phyloP scores from a whole-genome alignment of 2,329 filamentous ascomycete species.

The Colletotrichum sp. region DNA sequence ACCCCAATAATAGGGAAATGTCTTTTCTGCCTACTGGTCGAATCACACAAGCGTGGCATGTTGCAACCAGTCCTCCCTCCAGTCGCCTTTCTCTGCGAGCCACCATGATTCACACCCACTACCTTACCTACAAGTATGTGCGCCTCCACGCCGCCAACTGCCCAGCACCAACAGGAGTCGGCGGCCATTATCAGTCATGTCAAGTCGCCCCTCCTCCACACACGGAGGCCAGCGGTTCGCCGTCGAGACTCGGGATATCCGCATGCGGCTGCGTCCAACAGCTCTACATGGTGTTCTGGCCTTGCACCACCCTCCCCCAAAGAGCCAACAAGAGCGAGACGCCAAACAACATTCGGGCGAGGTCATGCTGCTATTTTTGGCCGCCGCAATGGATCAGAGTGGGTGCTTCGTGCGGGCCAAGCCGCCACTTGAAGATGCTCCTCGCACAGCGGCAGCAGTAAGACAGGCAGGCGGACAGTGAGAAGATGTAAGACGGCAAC shows the following conservation, averaged over 20 bases:
- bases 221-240: background rate
- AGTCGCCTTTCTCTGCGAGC: background rate
- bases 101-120: background rate
- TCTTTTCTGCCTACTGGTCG: background rate
- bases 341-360: background rate
- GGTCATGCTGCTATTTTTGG: conserved; percentile 16
- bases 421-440: background rate
- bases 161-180: background rate
- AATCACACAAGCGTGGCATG: background rate
- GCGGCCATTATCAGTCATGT: background rate
- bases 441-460: background rate
- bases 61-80: background rate
- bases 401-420: background rate
- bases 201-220: background rate
- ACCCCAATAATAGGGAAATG: background rate
- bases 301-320: background rate
- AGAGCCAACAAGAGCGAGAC: background rate
- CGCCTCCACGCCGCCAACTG: background rate
- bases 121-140: background rate
- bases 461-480: background rate
- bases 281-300: background rate
- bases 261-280: background rate
- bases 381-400: background rate
- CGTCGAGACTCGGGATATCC: background rate
- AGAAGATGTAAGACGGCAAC: background rate